Base-by-base conservation (phyloP, 371 early-diverging fungal species). In the Paraphysoderma sedebokerense region DNA sequence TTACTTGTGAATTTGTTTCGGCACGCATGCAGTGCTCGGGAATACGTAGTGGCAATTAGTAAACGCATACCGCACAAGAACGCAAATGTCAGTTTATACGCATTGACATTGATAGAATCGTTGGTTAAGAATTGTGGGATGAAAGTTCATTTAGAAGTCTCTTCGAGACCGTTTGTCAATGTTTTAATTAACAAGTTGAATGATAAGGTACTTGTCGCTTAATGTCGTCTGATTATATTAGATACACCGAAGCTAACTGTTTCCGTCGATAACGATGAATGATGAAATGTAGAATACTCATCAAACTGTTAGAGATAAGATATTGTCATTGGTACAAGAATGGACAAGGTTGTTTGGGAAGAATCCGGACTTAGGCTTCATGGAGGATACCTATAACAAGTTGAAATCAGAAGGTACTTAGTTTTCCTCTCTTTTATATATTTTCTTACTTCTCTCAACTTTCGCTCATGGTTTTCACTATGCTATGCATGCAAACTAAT, bases 61-160 rank as follows among this genome's bases (percentile, higher is more conserved):
- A 79, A 79, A 51, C 81, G 88, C 13, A 54, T 89, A 32, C 54
- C 54, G 38, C 76, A 81, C 58, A 70, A 74, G 55, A 92, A 87
- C 54, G 79, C 85, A 47, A 92, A 90, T 60, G 92, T 89, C 35
- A 67, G 77, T 32, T 68, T 82, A 19, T 82, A 81, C 60, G 77
- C 85, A 1, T 49, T 83, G 26, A 70, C 82, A 26, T 65, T 85
- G 17, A 63, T 85, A 17, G 87, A 95, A 55, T 71, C 88, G 1
- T 61, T 96, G 35, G 81, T 90, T 38, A 87, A 89, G 61, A 93
- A 89, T 68, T 87, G 92, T 57, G 78, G 79, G n/a, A 58, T 72
- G 35, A 66, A 62, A 32, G 79, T 80, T 23, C 81, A 81, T 51
- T 75, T 79, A 31, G 89, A 90, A 51, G 79, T 90, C 26, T 80